Evolutionary conservation across 2,329 filamentous ascomycete species (phyloP), one percentile per base, ranked within the genome.

Genomic region (Xylaria sp.): DNA sequence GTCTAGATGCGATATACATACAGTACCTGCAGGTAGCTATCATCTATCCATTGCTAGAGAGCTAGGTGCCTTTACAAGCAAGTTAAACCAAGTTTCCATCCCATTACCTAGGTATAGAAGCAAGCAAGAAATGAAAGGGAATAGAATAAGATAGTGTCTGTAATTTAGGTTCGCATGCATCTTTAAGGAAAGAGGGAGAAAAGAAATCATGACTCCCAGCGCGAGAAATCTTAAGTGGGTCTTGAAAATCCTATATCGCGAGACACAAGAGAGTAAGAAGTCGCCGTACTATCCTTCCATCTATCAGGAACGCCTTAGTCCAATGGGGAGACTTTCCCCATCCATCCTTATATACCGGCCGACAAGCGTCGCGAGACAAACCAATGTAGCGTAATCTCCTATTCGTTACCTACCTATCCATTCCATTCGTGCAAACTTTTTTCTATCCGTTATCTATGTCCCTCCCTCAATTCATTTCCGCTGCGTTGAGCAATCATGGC

Each of bases 291-390:
- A 11, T 55, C 15, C 17, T 42, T 11, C 38, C 7, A 42, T 53
- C 49, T 25, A 31, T 53, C 38, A 61, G 20, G 33, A 61, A 61
- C 58, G 49, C 49, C 58, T 17, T 27, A 31, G n/a, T 20, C 15
- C 36, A n/a, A 17, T 44, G n/a, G 31, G 45, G 25, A 25, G 9
- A 38, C 3, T 38, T 55, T 53, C 20, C 25, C 53, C 7, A 6
- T 47, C 58, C 38, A 25, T 50, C 31, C 20, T 13, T 51, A 49
- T 56, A 51, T 56, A 31, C 61, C 61, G 39, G 20, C 22, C 53
- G 27, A 20, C 53, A 49, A 55, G 49, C 49, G 62, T 65, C 62
- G 62, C 42, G 62, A 65, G 62, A 65, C 62, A 33, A 25, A 25
- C 15, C 31, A 20, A 29, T 57, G 17, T 63, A 57, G 15, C n/a